Evolutionary conservation across 805 yeast species (phyloP), one percentile per base, ranked within the genome.

Genomic region (Candida suzukii): DNA sequence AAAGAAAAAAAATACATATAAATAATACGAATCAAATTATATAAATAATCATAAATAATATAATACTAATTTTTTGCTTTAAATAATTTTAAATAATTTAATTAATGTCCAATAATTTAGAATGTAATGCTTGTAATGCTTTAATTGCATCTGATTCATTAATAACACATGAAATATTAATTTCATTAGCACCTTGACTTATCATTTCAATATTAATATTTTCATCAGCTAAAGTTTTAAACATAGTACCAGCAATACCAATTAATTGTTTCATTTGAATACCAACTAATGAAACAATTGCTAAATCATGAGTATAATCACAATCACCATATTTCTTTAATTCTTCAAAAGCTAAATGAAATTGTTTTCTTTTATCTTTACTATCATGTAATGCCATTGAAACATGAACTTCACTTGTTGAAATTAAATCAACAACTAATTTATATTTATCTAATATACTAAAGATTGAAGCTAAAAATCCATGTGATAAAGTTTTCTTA

Each of bases 171-270:
- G 95, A 85, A 40, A 93, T 93, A 61, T 93, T 93, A 57, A 93
- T 93, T 66, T 93, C 99, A 57, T 91, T 91, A 17, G 98, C 96
- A 54, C 99, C 99, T 72, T 93, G 99, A 43, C 88, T 78, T 64
- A 93, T 93, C 99, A 93, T 93, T 64, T 93, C 99, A 52, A 93
- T 88, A 65, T 93, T 93, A 58, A 93, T 83, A 36, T 77, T 76
- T 54, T 91, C 95, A 56, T 86, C 90, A 8, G 98, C 97, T 51
- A 93, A 70, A 2, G 95, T 87, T 52, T 88, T 80, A 68, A 93
- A 93, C 96, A 91, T 91, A 50, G 88, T 82, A 37, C 97, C 96
- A 0, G 99, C 99, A 58, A 88, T 90, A 57, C 99, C 99, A 46
- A 93, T 86, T 60, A 83, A 77, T 59, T 90, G 96, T 58, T 88